Evolutionary conservation across 2,329 filamentous ascomycete species (phyloP).

Genomic region (Pseudocercospora vitis): DNA sequence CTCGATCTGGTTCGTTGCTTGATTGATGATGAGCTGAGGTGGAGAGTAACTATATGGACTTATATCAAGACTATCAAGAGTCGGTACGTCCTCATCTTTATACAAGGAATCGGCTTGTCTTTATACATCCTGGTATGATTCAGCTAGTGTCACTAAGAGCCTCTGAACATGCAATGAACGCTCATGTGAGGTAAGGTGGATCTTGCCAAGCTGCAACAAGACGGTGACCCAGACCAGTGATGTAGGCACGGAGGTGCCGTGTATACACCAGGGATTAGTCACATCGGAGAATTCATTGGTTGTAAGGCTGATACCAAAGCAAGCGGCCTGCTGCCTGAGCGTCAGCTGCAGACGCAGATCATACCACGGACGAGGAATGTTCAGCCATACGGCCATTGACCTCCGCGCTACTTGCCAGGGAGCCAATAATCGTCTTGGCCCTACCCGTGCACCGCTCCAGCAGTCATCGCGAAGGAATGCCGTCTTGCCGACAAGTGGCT

Average conservation of each 20-base stretch:
- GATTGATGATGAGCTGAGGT: not conserved
- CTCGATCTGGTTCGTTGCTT: not conserved
- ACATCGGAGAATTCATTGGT: not conserved
- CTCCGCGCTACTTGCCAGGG: not conserved
- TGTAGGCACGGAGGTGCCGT: not conserved
- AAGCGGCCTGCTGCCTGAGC: not conserved
- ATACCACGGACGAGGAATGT: not conserved
- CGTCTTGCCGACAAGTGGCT: constrained; percentile 1
- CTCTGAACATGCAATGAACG: constrained; percentile 2
- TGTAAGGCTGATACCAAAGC: constrained; percentile 3
- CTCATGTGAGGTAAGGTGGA: constrained; percentile 5
- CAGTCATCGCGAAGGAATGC: constrained; percentile 1
- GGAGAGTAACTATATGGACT: not conserved
- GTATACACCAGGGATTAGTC: not conserved
- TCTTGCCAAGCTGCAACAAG: not conserved
- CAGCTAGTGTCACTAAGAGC: constrained; percentile 1
- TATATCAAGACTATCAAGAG: not conserved
- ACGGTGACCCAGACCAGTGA: not conserved
- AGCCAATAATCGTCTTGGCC: not conserved
- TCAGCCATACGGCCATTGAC: not conserved
- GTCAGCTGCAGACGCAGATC: constrained; percentile 1
- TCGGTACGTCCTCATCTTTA: no score
- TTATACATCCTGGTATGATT: not conserved
- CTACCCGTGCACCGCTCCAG: not conserved
- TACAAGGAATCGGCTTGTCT: not conserved